Evolutionary conservation across 2,329 filamentous ascomycete species (phyloP), one percentile per base, ranked within the genome.

Genomic region (Emergomyces pasteurianus): DNA sequence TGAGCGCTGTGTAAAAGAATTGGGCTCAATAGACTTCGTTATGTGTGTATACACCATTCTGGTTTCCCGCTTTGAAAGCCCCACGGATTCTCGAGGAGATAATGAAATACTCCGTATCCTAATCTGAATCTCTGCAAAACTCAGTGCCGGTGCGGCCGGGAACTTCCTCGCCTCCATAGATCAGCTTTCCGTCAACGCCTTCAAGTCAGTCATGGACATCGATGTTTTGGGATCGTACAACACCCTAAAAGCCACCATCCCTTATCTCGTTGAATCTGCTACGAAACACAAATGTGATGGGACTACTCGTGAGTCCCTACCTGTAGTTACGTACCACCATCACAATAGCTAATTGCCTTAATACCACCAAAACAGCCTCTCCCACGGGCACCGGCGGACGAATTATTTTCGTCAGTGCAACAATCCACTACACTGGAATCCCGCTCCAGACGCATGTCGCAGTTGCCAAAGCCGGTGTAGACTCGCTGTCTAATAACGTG

Each of bases 121-220:
- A 57, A 57, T 31, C 9, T 38, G 10, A 10, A 18, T 58, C 28
- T 58, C 18, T 10, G 1, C 55, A 26, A 16, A 43, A 26, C 3
- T 38, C 68, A 94, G 89, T 72, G 92, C 92, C 23, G 94, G 94
- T 58, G 94, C 94, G 16, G 94, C 94, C 21, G 94, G 94, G 62
- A 99, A 99, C 75, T 99, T 97, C 74, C 81, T 99, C 26, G 88
- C 90, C 0, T 88, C 92, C 4, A 87, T 97, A 63, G 83, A 87
- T 47, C 87, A 87, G 64, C 83, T 97, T 57, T 90, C 85, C 47
- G 77, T 88, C 62, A 97, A 97, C 71, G 94, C 90, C 3, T 95
- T 99, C 84, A 95, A 92, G 74, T 81, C 89, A 0, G 94, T 99
- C 65, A 92, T 97, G 69, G 94, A 97, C 63, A 99, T 99, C 70